Evolutionary conservation across 306 rosid genomes (phyloP).

Genomic region (Lathyrus aphaca): DNA sequence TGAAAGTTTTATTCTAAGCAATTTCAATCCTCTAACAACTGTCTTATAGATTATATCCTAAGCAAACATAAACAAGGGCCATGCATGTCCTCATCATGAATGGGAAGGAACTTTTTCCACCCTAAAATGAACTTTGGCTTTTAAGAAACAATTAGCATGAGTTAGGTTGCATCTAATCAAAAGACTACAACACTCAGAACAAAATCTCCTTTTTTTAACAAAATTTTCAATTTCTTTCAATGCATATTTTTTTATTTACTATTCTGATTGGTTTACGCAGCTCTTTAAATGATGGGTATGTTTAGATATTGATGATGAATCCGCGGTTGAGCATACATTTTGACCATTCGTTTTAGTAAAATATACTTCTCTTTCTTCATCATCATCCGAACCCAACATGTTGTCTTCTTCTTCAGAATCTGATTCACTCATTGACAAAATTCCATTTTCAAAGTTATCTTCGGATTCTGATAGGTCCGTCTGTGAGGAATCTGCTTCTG

Average conservation of each 20-base stretch:
- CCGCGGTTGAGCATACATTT: slow-evolving; percentile 22
- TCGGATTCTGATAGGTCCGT: slow-evolving; percentile 49
- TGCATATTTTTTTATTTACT: slow-evolving; percentile 24
- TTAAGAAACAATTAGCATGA: no score
- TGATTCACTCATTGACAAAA: slow-evolving; percentile 46
- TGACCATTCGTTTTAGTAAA: slow-evolving; percentile 37
- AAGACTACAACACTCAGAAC: background rate
- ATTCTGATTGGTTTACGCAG: slow-evolving; percentile 7
- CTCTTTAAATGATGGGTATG: slow-evolving; percentile 31
- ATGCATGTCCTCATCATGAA: slow-evolving; percentile 9
- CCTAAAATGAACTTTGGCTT: no score
- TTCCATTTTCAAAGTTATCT: slow-evolving; percentile 46
- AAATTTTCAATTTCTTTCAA: slow-evolving; percentile 26
- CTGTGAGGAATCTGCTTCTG: slow-evolving; percentile 43
- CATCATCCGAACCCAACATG: slow-evolving; percentile 38
- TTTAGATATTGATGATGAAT: slow-evolving; percentile 41
- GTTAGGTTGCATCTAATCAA: background rate
- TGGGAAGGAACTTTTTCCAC: no score
- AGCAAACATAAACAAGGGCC: background rate
- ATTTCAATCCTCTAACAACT: background rate
- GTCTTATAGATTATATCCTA: background rate
- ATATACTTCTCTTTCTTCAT: slow-evolving; percentile 43
- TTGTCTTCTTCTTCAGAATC: slow-evolving; percentile 56
- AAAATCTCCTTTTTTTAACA: background rate
- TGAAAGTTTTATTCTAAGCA: background rate